Conservation (phyloP, 768 basidiomycete genomes). For the Tylopilus rubrobrunneus region DNA sequence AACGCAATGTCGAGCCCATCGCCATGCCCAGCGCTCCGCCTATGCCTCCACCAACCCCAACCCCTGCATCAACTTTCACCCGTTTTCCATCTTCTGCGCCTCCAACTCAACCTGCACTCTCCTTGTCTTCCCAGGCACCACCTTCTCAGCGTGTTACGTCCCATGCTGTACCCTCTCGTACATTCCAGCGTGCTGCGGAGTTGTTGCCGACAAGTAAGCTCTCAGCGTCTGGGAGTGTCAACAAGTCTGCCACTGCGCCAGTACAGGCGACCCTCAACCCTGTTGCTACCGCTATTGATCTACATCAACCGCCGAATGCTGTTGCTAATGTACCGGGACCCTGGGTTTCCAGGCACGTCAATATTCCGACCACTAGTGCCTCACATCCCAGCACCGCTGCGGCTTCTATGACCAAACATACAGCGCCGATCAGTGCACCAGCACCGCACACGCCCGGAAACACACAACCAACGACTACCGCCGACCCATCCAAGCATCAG, state of each 20-base stretch:
- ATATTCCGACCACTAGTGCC: conserved; percentile 1
- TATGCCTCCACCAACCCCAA: conserved; percentile 20
- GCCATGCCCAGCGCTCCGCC: conserved; percentile 6
- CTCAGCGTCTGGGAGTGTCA: conserved; percentile 5
- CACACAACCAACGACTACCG: conserved; percentile 8
- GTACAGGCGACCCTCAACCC: conserved; percentile 6
- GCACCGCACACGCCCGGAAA: conserved; percentile 9
- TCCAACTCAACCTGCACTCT: conserved; percentile 15
- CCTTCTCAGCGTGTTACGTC: conserved; percentile 20
- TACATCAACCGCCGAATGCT: conserved; percentile 8
- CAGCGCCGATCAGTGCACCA: conserved; percentile 2
- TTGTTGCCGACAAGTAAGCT: conserved; percentile 19
- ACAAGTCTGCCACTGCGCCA: conserved; percentile 7
- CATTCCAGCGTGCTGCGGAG: conserved; percentile 23
- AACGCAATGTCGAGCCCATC: conserved; percentile 11
- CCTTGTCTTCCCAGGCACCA: conserved; percentile 3
- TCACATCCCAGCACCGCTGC: conserved; percentile 1
- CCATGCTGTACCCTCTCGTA: conserved; percentile 18
- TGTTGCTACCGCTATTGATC: conserved; percentile 1
- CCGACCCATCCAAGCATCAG: conserved; percentile 22
- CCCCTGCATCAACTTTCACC: conserved; percentile 3
- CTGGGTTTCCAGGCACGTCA: conserved; percentile 9
- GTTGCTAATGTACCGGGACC: conserved; percentile 2
- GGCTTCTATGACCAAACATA: conserved; percentile 7
- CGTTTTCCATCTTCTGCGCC: conserved; percentile 24